Evolutionary conservation across 2,329 filamentous ascomycete genomes (phyloP).

Genomic region (Dothiorella sarmentorum): DNA sequence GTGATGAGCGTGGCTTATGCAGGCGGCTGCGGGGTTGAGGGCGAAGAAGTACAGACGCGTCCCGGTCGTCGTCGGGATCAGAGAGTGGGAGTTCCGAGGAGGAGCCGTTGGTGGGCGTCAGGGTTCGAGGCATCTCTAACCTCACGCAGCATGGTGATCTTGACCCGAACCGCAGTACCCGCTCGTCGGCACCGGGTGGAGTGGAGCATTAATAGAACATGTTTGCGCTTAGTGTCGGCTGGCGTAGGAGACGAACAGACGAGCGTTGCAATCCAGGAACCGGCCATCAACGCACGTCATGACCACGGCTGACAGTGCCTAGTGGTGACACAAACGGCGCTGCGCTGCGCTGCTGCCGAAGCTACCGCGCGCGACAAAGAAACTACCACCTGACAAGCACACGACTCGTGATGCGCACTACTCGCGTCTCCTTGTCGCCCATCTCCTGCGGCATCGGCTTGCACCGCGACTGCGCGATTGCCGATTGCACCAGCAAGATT

Average conservation of each 20-base stretch:
- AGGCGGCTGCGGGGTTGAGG: too few species aligned
- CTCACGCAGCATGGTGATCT: not conserved
- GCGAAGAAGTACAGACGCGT: too few species aligned
- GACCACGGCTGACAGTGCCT: not conserved
- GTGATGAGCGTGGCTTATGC: not conserved
- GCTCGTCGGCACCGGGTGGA: not conserved
- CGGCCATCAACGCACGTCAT: not conserved
- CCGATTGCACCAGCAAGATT: not conserved
- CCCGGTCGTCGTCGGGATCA: too few species aligned
- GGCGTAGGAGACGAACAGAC: not conserved
- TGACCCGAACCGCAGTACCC: not conserved
- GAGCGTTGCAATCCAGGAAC: not conserved
- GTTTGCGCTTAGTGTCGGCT: slow-evolving; percentile 5
- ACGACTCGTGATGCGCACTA: slow-evolving; percentile 12
- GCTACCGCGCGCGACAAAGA: not conserved
- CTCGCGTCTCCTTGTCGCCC: too few species aligned
- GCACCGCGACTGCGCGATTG: too few species aligned
- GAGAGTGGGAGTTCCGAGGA: too few species aligned
- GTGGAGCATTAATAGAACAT: too few species aligned
- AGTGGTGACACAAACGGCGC: not conserved
- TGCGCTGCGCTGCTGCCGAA: slow-evolving; percentile 5
- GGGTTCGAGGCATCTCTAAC: not conserved
- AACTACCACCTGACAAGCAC: slow-evolving; percentile 6
- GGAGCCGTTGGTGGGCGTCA: too few species aligned
- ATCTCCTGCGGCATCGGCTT: too few species aligned